Conservation (phyloP, 2,329 filamentous ascomycete genomes). For the Rhytidhysteron rufulum region DNA sequence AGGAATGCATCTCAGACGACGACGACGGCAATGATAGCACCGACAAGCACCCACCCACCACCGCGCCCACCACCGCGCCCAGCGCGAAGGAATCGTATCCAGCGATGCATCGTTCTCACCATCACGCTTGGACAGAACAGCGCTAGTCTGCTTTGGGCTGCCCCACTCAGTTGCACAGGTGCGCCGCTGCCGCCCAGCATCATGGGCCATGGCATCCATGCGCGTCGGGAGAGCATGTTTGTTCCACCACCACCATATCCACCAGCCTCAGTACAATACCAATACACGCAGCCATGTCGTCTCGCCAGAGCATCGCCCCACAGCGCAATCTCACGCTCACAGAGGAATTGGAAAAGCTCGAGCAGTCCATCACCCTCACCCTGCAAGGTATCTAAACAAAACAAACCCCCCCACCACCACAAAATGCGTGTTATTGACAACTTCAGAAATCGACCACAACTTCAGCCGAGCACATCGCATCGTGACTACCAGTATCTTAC, state of each 20-base stretch:
- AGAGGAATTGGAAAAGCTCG: conserved; percentile 91
- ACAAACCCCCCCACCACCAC: conserved; percentile 14
- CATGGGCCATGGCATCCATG: too few relatives aligned
- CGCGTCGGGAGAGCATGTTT: too few relatives aligned
- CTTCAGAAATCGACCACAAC: conserved; percentile 91
- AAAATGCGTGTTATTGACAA: conserved; percentile 21
- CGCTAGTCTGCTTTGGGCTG: background rate
- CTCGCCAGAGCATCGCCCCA: conserved; percentile 45
- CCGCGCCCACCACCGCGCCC: too few relatives aligned
- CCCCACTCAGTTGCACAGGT: background rate
- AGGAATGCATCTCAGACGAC: too few relatives aligned
- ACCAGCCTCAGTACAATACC: background rate
- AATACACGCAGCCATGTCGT: conserved; percentile 40
- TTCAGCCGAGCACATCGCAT: conserved; percentile 96
- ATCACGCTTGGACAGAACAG: background rate
- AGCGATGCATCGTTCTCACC: too few relatives aligned
- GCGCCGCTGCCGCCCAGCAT: background rate
- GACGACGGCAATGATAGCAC: too few relatives aligned
- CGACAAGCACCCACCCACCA: too few relatives aligned
- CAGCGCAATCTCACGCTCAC: conserved; percentile 71
- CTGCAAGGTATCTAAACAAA: conserved; percentile 72
- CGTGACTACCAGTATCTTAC: conserved; percentile 88
- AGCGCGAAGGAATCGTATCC: too few relatives aligned
- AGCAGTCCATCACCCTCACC: conserved; percentile 94
- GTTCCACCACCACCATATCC: background rate